Evolutionary conservation across 176 grass and related monocot genomes (phyloP).

Genomic region (Carex littledalei): DNA sequence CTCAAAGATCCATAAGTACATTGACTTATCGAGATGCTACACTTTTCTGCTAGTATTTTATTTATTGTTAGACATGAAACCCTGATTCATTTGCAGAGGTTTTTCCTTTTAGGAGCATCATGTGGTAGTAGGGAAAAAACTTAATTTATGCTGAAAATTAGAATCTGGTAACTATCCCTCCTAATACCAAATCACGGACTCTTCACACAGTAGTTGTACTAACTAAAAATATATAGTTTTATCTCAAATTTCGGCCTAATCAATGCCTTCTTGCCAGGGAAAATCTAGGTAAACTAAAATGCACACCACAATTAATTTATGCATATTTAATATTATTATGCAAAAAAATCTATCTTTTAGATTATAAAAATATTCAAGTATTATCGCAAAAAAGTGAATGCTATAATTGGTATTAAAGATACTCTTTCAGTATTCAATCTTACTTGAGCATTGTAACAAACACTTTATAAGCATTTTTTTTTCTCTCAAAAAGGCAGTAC

Average conservation of each 20-base stretch:
- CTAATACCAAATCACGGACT: background rate
- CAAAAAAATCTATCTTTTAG: background rate
- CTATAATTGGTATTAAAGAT: no score
- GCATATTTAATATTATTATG: background rate
- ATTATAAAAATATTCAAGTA: background rate
- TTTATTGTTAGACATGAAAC: background rate
- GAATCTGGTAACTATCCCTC: background rate
- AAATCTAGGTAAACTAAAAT: background rate
- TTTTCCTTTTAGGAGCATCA: background rate
- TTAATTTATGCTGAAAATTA: background rate
- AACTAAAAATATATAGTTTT: background rate
- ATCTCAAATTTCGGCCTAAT: background rate
- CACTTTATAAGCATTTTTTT: background rate
- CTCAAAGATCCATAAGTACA: background rate
- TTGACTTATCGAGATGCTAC: background rate
- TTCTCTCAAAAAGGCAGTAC: background rate
- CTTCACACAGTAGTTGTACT: background rate
- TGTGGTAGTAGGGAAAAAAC: background rate
- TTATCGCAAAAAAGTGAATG: background rate
- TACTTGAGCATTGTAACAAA: slow-evolving; percentile 4
- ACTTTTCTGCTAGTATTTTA: background rate
- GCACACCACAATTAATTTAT: background rate
- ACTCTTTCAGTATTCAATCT: background rate
- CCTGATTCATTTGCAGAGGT: background rate
- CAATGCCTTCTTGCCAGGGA: background rate